phyloP scores from a whole-genome alignment of 176 grass and related monocot genomes.

The Elymus sibiricus region DNA sequence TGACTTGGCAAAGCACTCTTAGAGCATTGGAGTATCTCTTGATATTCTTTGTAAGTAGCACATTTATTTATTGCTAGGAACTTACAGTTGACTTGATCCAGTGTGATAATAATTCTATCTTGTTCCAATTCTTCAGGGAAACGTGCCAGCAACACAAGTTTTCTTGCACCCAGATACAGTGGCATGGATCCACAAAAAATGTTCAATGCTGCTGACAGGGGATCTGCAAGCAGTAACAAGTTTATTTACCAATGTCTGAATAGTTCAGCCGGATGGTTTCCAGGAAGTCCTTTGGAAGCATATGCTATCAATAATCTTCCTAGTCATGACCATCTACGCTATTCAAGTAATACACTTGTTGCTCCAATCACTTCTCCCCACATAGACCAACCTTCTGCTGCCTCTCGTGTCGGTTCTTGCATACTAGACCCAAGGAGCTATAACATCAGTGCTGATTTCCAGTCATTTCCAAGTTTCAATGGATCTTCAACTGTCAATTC shows the following conservation, averaged over 20 bases:
- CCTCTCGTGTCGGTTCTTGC: background rate
- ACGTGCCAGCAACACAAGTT: background rate
- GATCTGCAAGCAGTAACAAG: constrained; percentile 2
- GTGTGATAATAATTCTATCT: background rate
- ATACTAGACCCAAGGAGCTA: constrained; percentile 5
- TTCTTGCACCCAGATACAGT: constrained; percentile 1
- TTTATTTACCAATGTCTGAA: background rate
- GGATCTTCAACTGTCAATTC: constrained; percentile 9
- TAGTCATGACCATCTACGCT: background rate
- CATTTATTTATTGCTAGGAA: background rate
- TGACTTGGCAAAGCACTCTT: background rate
- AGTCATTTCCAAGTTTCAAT: background rate
- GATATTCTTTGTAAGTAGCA: background rate
- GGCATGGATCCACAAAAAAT: background rate
- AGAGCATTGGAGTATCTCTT: background rate
- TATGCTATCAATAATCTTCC: background rate
- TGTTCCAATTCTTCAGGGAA: constrained; percentile 12
- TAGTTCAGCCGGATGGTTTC: constrained; percentile 14
- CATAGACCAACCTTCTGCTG: background rate
- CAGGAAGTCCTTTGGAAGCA: background rate
- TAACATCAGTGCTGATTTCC: background rate
- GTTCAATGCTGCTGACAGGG: constrained; percentile 10
- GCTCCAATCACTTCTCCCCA: background rate
- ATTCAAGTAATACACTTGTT: background rate
- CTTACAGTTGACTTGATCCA: constrained; percentile 5